Evolutionary conservation across 2,329 filamentous ascomycete species (phyloP), one percentile per base, ranked within the genome.

Genomic region (Sclerotinia borealis): DNA sequence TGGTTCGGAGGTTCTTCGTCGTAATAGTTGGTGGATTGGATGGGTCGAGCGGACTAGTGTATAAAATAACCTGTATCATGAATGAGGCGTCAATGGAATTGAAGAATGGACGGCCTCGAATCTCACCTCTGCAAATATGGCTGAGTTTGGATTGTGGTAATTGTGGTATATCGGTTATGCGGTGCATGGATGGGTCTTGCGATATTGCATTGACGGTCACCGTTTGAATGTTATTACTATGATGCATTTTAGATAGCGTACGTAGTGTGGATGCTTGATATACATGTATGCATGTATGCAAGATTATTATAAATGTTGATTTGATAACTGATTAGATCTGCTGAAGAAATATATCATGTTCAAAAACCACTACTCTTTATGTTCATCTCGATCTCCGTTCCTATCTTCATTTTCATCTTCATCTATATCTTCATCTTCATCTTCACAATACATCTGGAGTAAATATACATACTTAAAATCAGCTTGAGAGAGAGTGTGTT

Each of bases 1-100:
- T 84, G 80, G 79, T 84, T 85, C 69, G 71, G 72, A 27, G 67
- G 65, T 34, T 31, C 54, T 56, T 56, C 54, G 34, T 54, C 50
- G 39, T 56, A 56, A 56, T 45, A 39, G 27, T 43, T 45, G 54
- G 45, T 56, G 39, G n/a, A 43, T 45, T 34, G n/a, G 11, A 34
- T 13, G 19, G 13, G 29, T 34, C 41, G 15, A 56, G 29, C 8
- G 39, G 39, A 45, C 29, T 19, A 56, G 13, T 56, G 54, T 56
- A 56, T 56, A 56, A 45, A 45, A 34, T 45, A 17, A 17, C n/a
- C 25, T 56, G 54, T 45, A 56, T 45, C 27, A 43, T 56, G 52
- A 56, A 56, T 56, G 27, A 45, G 39, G 54, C 54, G 54, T 56
- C 54, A 25, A 56, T 31, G n/a, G 54, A 29, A 45, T 34, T 11